A percentile compares a stretch with the other conserved stretches of the same genome.
Conservation (phyloP, 2,329 filamentous ascomycete species). For the Pleomassaria siparia region DNA sequence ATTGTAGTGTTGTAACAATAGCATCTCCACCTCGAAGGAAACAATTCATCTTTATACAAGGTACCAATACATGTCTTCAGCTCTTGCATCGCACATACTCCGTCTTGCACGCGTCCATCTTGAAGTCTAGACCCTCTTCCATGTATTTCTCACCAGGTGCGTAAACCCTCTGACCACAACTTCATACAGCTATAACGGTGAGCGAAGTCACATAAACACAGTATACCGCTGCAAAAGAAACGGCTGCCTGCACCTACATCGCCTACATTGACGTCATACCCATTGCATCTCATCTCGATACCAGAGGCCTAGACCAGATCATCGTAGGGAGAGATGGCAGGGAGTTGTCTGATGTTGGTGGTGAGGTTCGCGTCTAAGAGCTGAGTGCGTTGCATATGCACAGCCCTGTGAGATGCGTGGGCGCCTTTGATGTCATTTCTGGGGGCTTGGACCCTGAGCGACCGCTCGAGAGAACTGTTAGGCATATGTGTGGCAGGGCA, state of each 20-base stretch:
- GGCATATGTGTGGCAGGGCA: neutral
- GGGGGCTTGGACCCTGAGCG: slow-evolving; percentile 2
- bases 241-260: neutral
- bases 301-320: neutral
- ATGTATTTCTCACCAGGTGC: neutral
- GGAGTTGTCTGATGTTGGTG: neutral
- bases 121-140: neutral
- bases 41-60: slow-evolving; percentile 2
- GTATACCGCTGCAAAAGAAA: neutral
- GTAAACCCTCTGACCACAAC: neutral
- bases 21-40: too few species aligned
- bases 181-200: slow-evolving; percentile 2
- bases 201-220: neutral
- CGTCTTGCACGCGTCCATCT: neutral
- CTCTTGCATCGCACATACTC: neutral
- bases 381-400: too few species aligned
- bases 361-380: neutral
- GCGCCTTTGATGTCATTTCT: slow-evolving; percentile 7
- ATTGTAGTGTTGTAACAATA: neutral
- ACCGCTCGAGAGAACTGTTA: neutral
- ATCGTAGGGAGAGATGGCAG: neutral
- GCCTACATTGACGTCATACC: slow-evolving; percentile 1
- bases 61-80: neutral
- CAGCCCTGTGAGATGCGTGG: slow-evolving; percentile 5
- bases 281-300: neutral